Conservation (phyloP, 2,329 filamentous ascomycete genomes). For the Fusarium xyrophilum region DNA sequence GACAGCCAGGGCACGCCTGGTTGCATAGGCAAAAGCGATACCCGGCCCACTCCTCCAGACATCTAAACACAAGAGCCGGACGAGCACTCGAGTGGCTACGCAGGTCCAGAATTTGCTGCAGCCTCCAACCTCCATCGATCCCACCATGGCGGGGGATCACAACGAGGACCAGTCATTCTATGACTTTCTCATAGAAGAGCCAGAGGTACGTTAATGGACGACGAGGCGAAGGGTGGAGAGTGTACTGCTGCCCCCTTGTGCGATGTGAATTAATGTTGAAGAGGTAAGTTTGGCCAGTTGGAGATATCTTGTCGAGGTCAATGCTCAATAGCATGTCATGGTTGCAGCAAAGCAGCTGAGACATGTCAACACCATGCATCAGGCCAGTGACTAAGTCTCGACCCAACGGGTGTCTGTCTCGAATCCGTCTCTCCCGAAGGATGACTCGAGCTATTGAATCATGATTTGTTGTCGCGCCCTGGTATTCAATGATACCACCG, state of each 20-base stretch:
- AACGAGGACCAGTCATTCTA: conserved; percentile 40
- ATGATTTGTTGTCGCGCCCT: conserved; percentile 11
- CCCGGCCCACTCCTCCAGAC: conserved; percentile 8
- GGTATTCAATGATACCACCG: not conserved
- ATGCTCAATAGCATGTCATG: conserved; percentile 15
- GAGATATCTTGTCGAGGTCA: conserved; percentile 12
- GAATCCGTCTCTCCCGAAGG: conserved; percentile 1
- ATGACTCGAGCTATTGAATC: conserved; percentile 12
- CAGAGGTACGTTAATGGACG: conserved; percentile 36
- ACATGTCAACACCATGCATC: conserved; percentile 36
- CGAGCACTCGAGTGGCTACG: conserved; percentile 12
- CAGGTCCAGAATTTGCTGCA: conserved; percentile 14
- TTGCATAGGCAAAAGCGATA: conserved; percentile 18
- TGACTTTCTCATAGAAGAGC: conserved; percentile 43
- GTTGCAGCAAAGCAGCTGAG: conserved; percentile 22
- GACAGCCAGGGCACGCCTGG: conserved; percentile 14
- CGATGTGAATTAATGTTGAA: conserved; percentile 17
- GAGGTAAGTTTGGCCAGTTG: conserved; percentile 8
- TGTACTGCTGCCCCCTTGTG: conserved; percentile 16
- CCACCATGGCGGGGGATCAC: conserved; percentile 38
- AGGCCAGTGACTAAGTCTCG: conserved; percentile 40
- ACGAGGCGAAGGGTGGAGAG: not conserved
- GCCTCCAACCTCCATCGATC: conserved; percentile 18
- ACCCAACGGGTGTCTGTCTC: conserved; percentile 16
- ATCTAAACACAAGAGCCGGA: conserved; percentile 19